Conservation (phyloP, 1,139 yeast genomes). For the Taphrina flavorubra region DNA sequence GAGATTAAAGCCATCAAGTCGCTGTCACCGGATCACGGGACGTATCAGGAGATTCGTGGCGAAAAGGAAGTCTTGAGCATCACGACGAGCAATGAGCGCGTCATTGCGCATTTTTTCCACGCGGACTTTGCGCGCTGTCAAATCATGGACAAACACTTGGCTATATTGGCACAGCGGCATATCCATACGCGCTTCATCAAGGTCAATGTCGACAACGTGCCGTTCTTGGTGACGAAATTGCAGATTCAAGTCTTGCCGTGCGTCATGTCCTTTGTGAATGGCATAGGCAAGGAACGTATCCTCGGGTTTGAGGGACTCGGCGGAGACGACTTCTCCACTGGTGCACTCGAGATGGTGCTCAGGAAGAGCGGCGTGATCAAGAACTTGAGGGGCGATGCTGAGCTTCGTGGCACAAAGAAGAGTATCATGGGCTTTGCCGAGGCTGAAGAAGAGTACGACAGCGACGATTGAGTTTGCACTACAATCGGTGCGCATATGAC, state of each 20-base stretch:
- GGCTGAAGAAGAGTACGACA: constrained; percentile 37
- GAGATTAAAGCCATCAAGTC: constrained; percentile 56
- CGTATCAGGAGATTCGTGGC: constrained; percentile 54
- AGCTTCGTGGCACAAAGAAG: constrained; percentile 17
- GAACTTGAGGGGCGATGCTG: constrained; percentile 24
- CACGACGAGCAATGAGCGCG: constrained; percentile 57
- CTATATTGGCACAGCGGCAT: constrained; percentile 62
- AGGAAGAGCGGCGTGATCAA: constrained; percentile 46
- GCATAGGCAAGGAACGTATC: constrained; percentile 63
- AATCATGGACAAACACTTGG: constrained; percentile 61
- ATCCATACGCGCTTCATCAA: constrained; percentile 61
- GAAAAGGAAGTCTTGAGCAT: constrained; percentile 65
- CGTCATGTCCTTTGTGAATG: constrained; percentile 66
- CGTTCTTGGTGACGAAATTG: constrained; percentile 70
- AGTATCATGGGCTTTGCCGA: constrained; percentile 33
- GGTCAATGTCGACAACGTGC: constrained; percentile 69
- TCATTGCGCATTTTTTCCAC: constrained; percentile 70
- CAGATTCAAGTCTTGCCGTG: constrained; percentile 72
- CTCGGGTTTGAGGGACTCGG: constrained; percentile 72
- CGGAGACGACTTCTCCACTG: constrained; percentile 55
- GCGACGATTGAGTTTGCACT: constrained; percentile 14
- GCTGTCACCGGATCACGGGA: constrained; percentile 56
- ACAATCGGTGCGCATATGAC: background rate
- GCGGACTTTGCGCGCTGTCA: constrained; percentile 66
- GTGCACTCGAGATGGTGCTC: constrained; percentile 56